Conservation (phyloP, 169 alveolate genomes). For the Eimeria sp. region DNA sequence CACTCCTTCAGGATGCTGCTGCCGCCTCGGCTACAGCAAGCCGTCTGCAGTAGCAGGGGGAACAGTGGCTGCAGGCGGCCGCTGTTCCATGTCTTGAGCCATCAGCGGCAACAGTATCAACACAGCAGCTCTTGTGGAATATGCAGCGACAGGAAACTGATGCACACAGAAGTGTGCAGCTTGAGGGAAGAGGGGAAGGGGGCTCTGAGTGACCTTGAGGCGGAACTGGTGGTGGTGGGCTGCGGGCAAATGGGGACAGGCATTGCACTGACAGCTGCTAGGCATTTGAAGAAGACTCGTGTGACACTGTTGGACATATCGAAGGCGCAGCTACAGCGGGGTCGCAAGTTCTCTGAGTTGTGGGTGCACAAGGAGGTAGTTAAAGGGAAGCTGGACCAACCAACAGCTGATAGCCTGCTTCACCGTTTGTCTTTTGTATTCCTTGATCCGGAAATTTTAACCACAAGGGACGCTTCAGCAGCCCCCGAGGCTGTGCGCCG, state of each 20-base stretch:
- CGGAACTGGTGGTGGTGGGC: conserved; percentile 90
- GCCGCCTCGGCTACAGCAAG: background rate
- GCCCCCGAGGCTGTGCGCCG: conserved; percentile 85
- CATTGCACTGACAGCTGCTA: conserved; percentile 92
- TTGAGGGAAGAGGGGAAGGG: background rate
- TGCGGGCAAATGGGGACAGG: conserved; percentile 97
- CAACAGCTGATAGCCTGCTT: conserved; percentile 67
- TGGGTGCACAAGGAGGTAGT: conserved; percentile 90
- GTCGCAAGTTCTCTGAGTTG: conserved; percentile 84
- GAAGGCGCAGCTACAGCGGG: conserved; percentile 84
- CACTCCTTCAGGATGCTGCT: background rate
- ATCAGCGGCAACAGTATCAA: background rate
- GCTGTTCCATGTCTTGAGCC: background rate
- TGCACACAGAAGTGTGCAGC: background rate
- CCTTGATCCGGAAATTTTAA: conserved; percentile 9
- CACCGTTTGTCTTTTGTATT: background rate
- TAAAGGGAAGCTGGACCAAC: conserved; percentile 86
- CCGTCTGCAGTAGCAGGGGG: background rate
- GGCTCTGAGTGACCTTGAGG: background rate
- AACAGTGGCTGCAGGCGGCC: background rate
- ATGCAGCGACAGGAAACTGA: background rate
- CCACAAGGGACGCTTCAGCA: background rate
- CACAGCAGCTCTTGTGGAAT: background rate
- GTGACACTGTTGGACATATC: conserved; percentile 87
- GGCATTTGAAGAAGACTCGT: conserved; percentile 82